phyloP scores from a whole-genome alignment of 495 filamentous ascomycete genomes.

The Amphirosellinia nigrospora region DNA sequence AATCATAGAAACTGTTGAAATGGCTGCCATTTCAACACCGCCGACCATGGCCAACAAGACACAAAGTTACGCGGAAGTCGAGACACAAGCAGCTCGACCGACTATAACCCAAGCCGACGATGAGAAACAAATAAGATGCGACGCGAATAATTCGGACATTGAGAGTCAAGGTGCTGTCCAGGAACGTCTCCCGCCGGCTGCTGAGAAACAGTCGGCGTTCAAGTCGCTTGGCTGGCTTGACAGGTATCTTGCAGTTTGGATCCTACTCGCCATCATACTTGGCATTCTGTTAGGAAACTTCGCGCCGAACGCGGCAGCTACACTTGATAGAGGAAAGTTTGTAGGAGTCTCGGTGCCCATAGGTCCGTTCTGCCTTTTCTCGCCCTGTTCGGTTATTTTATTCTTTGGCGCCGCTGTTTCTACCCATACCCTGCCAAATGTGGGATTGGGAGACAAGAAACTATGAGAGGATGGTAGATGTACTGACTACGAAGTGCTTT shows the following conservation, averaged over 20 bases:
- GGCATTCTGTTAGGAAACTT: constrained; percentile 85
- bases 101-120: background rate
- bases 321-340: constrained; percentile 74
- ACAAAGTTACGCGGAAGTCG: background rate
- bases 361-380: constrained; percentile 52
- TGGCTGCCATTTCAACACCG: background rate
- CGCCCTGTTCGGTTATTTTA: background rate
- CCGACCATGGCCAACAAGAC: background rate
- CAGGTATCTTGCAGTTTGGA: constrained; percentile 81
- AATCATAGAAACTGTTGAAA: background rate
- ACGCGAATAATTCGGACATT: background rate
- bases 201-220: constrained; percentile 42
- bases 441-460: background rate
- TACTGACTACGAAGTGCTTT: constrained; percentile 4
- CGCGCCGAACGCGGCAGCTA: constrained; percentile 64
- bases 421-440: background rate
- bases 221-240: constrained; percentile 69
- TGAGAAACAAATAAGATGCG: background rate
- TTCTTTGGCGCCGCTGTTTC: constrained; percentile 1
- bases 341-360: constrained; percentile 78
- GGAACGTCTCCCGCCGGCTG: background rate
- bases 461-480: background rate
- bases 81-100: background rate
- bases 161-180: constrained; percentile 13
- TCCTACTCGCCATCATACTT: constrained; percentile 81